Conservation (phyloP, 2,329 filamentous ascomycete genomes). For the Penicillium sp. region DNA sequence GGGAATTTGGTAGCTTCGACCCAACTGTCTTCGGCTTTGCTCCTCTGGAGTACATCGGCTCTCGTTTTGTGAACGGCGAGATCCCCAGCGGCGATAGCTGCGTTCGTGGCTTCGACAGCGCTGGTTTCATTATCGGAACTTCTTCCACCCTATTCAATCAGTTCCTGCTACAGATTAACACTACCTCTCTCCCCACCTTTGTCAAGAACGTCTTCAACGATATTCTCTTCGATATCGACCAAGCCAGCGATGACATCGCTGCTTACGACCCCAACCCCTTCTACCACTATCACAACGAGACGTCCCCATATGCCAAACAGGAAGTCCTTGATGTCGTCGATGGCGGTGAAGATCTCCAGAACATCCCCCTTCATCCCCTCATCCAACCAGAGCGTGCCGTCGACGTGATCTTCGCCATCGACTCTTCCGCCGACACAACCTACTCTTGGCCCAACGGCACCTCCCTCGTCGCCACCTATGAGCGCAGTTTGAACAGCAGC, state of each 20-base stretch:
- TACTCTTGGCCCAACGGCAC: slow-evolving; percentile 75
- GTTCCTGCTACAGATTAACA: slow-evolving; percentile 65
- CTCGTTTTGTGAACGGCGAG: slow-evolving; percentile 64
- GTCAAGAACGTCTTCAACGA: slow-evolving; percentile 52
- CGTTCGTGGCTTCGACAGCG: slow-evolving; percentile 77
- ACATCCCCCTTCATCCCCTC: slow-evolving; percentile 74
- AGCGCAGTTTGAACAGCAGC: slow-evolving; percentile 57
- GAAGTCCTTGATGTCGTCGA: slow-evolving; percentile 69
- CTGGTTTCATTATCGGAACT: slow-evolving; percentile 81
- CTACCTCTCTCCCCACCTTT: slow-evolving; percentile 48
- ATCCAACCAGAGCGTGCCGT: slow-evolving; percentile 70
- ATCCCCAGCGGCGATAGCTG: slow-evolving; percentile 60
- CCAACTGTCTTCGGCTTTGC: slow-evolving; percentile 69
- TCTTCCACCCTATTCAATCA: slow-evolving; percentile 82
- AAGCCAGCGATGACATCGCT: slow-evolving; percentile 68
- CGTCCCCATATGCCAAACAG: slow-evolving; percentile 56
- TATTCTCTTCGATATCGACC: slow-evolving; percentile 57
- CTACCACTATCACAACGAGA: slow-evolving; percentile 59
- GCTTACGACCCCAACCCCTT: slow-evolving; percentile 76
- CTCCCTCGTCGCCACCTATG: slow-evolving; percentile 69
- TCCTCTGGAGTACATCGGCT: slow-evolving; percentile 69
- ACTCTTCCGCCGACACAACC: slow-evolving; percentile 70
- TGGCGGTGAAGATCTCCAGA: slow-evolving; percentile 74
- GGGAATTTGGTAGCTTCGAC: slow-evolving; percentile 75
- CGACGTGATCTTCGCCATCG: slow-evolving; percentile 78